A percentile compares a stretch with the other conserved stretches of the same genome.
Evolutionary conservation across 2,329 filamentous ascomycete genomes (phyloP).

Genomic region (Microthyrium microscopicum): DNA sequence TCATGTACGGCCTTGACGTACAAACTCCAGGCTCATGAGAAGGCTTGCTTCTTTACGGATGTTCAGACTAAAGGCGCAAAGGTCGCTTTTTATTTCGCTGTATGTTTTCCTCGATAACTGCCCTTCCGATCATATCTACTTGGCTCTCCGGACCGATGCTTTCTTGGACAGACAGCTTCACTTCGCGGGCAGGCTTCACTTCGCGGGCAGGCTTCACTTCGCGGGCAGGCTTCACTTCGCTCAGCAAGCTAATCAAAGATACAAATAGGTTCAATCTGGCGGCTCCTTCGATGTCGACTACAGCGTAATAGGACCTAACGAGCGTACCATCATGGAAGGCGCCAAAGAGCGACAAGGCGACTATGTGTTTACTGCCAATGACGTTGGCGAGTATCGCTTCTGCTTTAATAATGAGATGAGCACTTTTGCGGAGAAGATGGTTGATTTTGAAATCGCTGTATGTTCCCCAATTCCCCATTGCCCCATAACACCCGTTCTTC

Average conservation of each 20-base stretch:
- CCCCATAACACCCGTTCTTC: background rate
- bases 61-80: slow-evolving; percentile 69
- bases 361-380: slow-evolving; percentile 90
- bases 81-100: slow-evolving; percentile 96
- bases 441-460: slow-evolving; percentile 95
- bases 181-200: too few species aligned
- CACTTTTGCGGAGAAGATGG: slow-evolving; percentile 91
- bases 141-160: background rate
- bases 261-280: slow-evolving; percentile 79
- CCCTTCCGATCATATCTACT: background rate
- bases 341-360: slow-evolving; percentile 89
- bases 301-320: slow-evolving; percentile 63
- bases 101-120: slow-evolving; percentile 30
- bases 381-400: slow-evolving; percentile 80
- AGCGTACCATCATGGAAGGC: slow-evolving; percentile 69
- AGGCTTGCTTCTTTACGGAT: slow-evolving; percentile 82
- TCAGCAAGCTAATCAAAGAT: background rate
- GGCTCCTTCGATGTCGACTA: slow-evolving; percentile 97
- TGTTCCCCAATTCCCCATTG: too few species aligned
- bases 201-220: too few species aligned
- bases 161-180: background rate
- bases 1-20: slow-evolving; percentile 96
- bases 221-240: background rate
- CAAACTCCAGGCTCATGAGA: slow-evolving; percentile 77
- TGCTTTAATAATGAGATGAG: slow-evolving; percentile 99